Conservation (phyloP, 345 rosid genomes). For the Hibiscus syriacus region DNA sequence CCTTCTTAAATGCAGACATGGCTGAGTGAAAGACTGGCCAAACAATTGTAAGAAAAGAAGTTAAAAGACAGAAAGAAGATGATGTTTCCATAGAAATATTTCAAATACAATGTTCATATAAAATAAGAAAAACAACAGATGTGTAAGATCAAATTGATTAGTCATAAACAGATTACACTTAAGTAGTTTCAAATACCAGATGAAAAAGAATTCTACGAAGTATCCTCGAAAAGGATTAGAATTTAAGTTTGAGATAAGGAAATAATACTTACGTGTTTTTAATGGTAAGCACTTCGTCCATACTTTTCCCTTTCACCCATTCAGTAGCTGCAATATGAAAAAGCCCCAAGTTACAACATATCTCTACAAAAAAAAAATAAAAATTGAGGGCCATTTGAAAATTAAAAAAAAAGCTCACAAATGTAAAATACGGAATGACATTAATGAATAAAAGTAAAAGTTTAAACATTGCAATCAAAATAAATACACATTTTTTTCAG, state of each 20-base stretch:
- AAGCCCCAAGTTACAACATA: background rate
- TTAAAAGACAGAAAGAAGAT: background rate
- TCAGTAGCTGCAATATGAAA: slow-evolving; percentile 65
- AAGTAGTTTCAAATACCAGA: background rate
- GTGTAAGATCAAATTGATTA: background rate
- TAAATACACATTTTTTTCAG: too few relatives aligned
- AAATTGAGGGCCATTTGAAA: too few relatives aligned
- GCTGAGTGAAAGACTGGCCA: background rate
- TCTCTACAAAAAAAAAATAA: background rate
- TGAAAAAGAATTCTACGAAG: background rate
- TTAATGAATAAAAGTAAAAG: too few relatives aligned
- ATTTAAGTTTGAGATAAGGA: background rate
- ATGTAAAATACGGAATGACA: too few relatives aligned
- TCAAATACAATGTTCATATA: background rate
- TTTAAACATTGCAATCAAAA: too few relatives aligned
- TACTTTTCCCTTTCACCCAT: slow-evolving; percentile 97
- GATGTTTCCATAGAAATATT: background rate
- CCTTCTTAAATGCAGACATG: background rate
- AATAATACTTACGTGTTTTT: slow-evolving; percentile 73
- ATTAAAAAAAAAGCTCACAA: too few relatives aligned
- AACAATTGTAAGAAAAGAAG: background rate
- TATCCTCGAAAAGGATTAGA: background rate
- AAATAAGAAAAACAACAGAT: background rate
- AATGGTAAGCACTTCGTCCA: slow-evolving; percentile 83
- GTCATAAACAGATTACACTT: background rate